Conservation (phyloP, 345 rosid species). For the Eucalyptus tenuipes region DNA sequence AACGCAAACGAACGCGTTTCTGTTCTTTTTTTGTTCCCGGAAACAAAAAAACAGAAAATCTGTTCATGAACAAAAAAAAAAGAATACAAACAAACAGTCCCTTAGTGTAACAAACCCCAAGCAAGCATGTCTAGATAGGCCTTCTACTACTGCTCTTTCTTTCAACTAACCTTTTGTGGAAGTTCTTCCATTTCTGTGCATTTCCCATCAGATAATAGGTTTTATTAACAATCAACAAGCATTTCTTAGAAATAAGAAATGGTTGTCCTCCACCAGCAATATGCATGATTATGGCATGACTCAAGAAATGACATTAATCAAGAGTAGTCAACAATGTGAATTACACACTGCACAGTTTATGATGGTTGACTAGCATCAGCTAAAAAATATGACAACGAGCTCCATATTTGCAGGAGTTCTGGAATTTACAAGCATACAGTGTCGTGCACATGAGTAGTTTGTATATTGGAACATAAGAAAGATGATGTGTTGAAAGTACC, state of each 20-base stretch:
- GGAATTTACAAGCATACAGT: neutral
- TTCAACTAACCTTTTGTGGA: neutral
- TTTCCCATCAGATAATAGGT: neutral
- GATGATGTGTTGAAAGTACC: slow-evolving; percentile 19
- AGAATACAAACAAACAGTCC: too few relatives aligned
- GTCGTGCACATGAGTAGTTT: neutral
- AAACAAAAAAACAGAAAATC: too few relatives aligned
- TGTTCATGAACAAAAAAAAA: too few relatives aligned
- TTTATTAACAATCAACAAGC: neutral
- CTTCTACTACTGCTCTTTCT: neutral
- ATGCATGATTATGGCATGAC: neutral
- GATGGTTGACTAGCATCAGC: neutral
- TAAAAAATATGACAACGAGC: neutral
- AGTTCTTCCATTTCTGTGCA: neutral
- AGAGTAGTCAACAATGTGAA: neutral
- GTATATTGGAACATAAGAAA: neutral
- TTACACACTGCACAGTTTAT: neutral
- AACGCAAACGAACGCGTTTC: too few relatives aligned
- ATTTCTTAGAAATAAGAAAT: neutral
- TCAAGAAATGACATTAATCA: neutral
- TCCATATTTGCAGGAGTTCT: neutral
- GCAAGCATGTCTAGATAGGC: neutral
- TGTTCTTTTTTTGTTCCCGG: too few relatives aligned
- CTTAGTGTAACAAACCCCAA: neutral
- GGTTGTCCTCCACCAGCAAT: neutral